Evolutionary conservation across 306 rosid genomes (phyloP).

Genomic region (Castanospermum australe): DNA sequence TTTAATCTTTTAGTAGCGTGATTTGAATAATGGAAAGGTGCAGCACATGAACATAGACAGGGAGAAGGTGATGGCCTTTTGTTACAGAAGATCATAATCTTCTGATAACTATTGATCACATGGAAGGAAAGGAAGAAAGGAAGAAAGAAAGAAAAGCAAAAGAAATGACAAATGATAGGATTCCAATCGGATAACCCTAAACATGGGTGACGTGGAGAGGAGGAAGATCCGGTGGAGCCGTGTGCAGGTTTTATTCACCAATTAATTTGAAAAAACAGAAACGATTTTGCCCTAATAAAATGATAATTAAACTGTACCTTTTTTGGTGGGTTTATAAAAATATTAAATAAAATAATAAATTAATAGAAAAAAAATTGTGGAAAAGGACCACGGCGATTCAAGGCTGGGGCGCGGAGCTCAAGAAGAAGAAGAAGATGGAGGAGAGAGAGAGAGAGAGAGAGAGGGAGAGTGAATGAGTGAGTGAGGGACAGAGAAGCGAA

Average conservation of each 20-base stretch:
- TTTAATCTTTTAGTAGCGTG: too few relatives aligned
- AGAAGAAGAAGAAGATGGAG: not conserved
- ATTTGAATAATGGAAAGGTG: too few relatives aligned
- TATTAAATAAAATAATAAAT: too few relatives aligned
- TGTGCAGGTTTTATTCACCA: not conserved
- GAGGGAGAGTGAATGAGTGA: not conserved
- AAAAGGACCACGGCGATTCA: not conserved
- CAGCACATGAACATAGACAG: too few relatives aligned
- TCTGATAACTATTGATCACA: not conserved
- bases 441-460: not conserved
- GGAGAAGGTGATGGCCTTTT: too few relatives aligned
- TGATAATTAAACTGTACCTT: not conserved
- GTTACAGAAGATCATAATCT: too few relatives aligned
- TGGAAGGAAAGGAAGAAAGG: too few relatives aligned
- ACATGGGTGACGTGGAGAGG: not conserved
- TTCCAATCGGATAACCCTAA: not conserved
- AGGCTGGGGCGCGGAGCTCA: constrained; percentile 25
- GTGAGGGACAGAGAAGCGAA: not conserved
- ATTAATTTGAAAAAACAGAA: not conserved
- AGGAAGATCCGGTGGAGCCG: not conserved
- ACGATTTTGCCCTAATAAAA: not conserved
- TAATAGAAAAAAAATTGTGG: not conserved
- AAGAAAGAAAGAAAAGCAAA: not conserved
- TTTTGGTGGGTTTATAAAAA: too few relatives aligned
- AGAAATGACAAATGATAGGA: not conserved